Evolutionary conservation across 2,329 filamentous ascomycete genomes (phyloP).

Genomic region (Helotiales sp.): DNA sequence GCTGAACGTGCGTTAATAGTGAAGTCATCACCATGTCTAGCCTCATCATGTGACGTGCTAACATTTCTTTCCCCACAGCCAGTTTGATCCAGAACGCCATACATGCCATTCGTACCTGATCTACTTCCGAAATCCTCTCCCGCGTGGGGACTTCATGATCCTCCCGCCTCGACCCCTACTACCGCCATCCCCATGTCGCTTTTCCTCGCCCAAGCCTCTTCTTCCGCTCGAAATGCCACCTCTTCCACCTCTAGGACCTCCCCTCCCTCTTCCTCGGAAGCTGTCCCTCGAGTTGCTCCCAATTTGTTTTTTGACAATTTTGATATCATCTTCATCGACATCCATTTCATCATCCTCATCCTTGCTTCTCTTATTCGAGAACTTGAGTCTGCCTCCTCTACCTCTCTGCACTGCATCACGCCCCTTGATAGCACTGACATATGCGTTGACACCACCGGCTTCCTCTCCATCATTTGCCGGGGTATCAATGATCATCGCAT

Average conservation of each 20-base stretch:
- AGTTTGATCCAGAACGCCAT: background rate
- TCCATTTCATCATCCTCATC: slow-evolving; percentile 53
- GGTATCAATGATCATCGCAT: slow-evolving; percentile 65
- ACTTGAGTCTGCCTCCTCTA: slow-evolving; percentile 68
- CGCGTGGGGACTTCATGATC: slow-evolving; percentile 35
- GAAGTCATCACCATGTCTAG: background rate
- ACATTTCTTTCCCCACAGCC: background rate
- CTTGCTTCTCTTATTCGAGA: slow-evolving; percentile 63
- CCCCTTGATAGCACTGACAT: slow-evolving; percentile 68
- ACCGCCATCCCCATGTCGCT: slow-evolving; percentile 27
- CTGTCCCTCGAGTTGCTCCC: slow-evolving; percentile 32
- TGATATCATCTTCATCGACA: slow-evolving; percentile 48
- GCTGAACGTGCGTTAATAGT: background rate
- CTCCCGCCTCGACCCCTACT: slow-evolving; percentile 25
- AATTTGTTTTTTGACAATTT: slow-evolving; percentile 51
- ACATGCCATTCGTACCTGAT: background rate
- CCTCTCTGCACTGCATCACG: slow-evolving; percentile 65
- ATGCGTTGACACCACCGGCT: slow-evolving; percentile 63
- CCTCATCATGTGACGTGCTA: background rate
- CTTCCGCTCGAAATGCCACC: slow-evolving; percentile 48
- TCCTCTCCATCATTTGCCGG: slow-evolving; percentile 41
- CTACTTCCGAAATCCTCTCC: slow-evolving; percentile 14
- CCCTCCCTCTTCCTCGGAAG: slow-evolving; percentile 36
- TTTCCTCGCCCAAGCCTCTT: slow-evolving; percentile 47
- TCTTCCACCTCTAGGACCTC: slow-evolving; percentile 44